Evolutionary conservation across 768 basidiomycete genomes (phyloP).

Genomic region (Suillus clintonianus): DNA sequence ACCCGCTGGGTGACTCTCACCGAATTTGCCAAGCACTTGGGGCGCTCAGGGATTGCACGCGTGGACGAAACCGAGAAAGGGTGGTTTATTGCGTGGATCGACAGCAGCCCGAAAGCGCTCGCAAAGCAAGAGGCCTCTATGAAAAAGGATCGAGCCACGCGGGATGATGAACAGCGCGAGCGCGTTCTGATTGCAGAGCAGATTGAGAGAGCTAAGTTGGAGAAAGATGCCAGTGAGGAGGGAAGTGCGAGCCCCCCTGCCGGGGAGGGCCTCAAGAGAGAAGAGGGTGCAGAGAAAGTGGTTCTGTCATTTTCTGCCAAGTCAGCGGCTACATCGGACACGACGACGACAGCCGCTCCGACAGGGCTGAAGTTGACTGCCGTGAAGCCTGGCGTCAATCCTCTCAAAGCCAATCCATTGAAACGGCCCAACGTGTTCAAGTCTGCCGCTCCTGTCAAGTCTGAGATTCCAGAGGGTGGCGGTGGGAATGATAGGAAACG

Average conservation of each 20-base stretch:
- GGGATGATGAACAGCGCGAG: constrained; percentile 94
- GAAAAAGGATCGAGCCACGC: constrained; percentile 91
- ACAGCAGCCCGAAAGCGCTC: constrained; percentile 92
- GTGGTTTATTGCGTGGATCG: constrained; percentile 97
- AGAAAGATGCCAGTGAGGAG: constrained; percentile 39
- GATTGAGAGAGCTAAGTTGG: constrained; percentile 80
- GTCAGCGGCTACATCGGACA: constrained; percentile 33
- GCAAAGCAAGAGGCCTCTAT: constrained; percentile 84
- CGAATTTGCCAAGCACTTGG: constrained; percentile 92
- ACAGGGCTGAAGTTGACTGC: constrained; percentile 62
- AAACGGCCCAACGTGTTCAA: constrained; percentile 81
- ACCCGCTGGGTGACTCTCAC: constrained; percentile 97
- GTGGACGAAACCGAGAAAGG: constrained; percentile 99
- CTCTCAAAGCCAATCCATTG: constrained; percentile 66
- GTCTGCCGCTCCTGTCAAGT: constrained; percentile 38
- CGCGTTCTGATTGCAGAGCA: constrained; percentile 88
- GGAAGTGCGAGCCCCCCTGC: constrained; percentile 39
- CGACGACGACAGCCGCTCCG: constrained; percentile 32
- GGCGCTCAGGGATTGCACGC: constrained; percentile 79
- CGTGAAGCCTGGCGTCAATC: constrained; percentile 45
- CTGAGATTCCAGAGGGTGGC: constrained; percentile 30
- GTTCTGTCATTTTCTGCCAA: constrained; percentile 73
- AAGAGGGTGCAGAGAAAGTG: constrained; percentile 72
- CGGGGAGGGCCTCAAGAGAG: constrained; percentile 69
- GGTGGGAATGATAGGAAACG: constrained; percentile 60